phyloP scores from a whole-genome alignment of 331 rosid species.

The Rhamnella rubrinervis region DNA sequence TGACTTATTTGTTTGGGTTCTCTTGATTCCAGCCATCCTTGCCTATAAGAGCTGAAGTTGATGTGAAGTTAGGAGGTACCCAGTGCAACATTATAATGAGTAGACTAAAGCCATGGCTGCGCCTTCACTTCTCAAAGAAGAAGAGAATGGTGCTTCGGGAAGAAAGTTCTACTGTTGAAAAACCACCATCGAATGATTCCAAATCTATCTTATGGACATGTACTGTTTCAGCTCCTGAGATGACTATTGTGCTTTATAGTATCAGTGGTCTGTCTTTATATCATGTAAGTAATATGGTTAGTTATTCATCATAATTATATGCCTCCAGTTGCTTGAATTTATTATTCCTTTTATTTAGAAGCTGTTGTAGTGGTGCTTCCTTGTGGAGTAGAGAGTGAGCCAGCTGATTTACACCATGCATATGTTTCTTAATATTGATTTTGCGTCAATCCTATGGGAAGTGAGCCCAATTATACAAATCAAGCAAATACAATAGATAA shows the following conservation, averaged over 20 bases:
- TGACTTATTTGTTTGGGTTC: conserved; percentile 10
- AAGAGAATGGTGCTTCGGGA: conserved; percentile 73
- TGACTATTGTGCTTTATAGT: conserved; percentile 77
- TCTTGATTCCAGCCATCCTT: conserved; percentile 56
- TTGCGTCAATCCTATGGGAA: too few species aligned
- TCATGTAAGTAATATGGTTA: conserved; percentile 66
- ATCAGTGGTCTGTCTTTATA: conserved; percentile 68
- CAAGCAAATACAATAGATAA: too few species aligned
- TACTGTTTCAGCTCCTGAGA: conserved; percentile 96
- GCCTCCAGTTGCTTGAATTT: background rate
- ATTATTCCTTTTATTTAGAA: background rate
- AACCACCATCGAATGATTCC: conserved; percentile 55
- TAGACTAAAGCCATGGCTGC: conserved; percentile 85
- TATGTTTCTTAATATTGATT: too few species aligned
- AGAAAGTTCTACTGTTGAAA: conserved; percentile 48
- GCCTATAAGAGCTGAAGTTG: conserved; percentile 89
- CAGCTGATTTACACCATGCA: too few species aligned
- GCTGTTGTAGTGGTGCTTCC: background rate
- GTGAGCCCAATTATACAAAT: too few species aligned
- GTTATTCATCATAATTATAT: background rate
- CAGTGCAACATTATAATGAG: conserved; percentile 80
- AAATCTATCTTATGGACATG: conserved; percentile 92
- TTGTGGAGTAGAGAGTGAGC: too few species aligned
- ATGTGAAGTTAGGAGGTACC: conserved; percentile 90
- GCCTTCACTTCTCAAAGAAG: conserved; percentile 60